Evolutionary conservation across 202 grass and related monocot genomes (phyloP), one percentile per base, ranked within the genome.

Genomic region (Eragrostis tef): DNA sequence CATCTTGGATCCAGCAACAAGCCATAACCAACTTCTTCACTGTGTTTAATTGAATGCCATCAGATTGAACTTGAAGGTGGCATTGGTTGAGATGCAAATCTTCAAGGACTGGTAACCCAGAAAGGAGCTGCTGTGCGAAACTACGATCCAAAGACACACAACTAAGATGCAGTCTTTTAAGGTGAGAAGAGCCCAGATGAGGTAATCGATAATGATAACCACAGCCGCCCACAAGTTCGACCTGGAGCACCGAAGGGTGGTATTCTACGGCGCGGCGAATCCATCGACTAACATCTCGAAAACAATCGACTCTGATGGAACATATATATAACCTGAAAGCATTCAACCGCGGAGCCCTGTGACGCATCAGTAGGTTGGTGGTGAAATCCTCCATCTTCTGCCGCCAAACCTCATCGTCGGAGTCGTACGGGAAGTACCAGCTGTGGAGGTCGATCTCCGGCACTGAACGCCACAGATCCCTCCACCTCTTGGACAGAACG

Each of bases 391-490:
- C 17, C 49, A 56, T 43, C 64, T 27, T 45, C 22, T 3, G 14
- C 50, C 64, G 69, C 21, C 11, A 0, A 5, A 13, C 7, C 17
- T 20, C 17, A 0, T 43, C 0, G 0, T 19, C 49, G 14, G 4
- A 17, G 49, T 52, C 49, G 44, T 17, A 6, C 14, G 49, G 49
- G 39, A 67, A 66, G 21, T 43, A 9, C 2, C 0, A 5, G 19
- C 15, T 11, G 9, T 50, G 1, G 19, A 79, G 26, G 61, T 79
- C 7, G 39, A 61, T 59, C 21, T 4, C 9, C 7, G 13, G 73
- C 54, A 46, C 39, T 12, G 73, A 76, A 42, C 56, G 74, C 74
- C 74, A 77, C 74, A 77, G 74, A 25, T 58, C 57, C 14, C 1
- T 63, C 56, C 56, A 77, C 57, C 57, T 27, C 74, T 47, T 68